Evolutionary conservation across 768 basidiomycete genomes (phyloP).

Genomic region (Suillus brevipes): DNA sequence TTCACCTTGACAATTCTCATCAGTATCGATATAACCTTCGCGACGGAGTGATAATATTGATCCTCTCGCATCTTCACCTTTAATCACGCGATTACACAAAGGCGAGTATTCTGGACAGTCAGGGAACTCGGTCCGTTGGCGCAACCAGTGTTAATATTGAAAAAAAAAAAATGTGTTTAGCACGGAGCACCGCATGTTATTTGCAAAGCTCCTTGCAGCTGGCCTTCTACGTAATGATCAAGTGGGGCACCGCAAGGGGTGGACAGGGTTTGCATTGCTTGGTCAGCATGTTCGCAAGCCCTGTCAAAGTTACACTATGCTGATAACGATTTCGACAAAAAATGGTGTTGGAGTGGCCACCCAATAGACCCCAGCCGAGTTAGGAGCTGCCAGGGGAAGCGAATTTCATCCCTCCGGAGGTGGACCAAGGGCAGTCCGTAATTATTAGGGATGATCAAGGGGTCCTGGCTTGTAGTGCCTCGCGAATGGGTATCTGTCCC

Average conservation of each 20-base stretch:
- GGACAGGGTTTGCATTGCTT: not conserved
- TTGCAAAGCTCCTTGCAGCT: not conserved
- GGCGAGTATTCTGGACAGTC: not conserved
- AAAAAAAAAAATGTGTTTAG: not conserved
- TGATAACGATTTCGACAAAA: no score
- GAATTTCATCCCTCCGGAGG: no score
- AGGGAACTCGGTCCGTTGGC: not conserved
- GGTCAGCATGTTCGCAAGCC: not conserved
- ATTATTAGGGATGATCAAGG: no score
- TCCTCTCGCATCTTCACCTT: no score
- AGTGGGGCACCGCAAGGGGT: not conserved
- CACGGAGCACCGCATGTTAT: not conserved
- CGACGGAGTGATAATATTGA: not conserved
- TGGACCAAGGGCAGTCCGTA: no score
- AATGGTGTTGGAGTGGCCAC: no score
- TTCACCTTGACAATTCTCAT: no score
- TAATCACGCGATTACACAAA: no score
- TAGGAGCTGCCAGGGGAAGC: no score
- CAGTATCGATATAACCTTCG: no score
- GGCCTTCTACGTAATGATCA: not conserved
- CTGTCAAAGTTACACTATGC: no score
- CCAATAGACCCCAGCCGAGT: no score
- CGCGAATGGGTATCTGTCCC: not conserved
- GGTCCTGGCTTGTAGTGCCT: not conserved
- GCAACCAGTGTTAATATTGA: not conserved